A percentile compares a stretch with the other conserved stretches of the same genome.
phyloP scores from a whole-genome alignment of 1,284 basidiomycete species.

The Trichosporon faecale region DNA sequence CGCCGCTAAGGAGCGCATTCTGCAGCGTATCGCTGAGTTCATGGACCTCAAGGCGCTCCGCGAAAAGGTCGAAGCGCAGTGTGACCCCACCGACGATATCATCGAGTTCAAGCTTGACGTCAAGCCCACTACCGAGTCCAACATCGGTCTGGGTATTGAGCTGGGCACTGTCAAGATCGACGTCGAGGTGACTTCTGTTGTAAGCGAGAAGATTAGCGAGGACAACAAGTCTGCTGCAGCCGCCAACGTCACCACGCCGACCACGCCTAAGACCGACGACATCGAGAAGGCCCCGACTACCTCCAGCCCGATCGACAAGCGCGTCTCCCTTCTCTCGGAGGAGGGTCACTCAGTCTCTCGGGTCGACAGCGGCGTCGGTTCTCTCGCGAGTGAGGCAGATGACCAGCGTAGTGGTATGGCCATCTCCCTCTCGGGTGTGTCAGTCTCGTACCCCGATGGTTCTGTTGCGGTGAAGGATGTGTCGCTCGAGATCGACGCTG shows the following conservation, averaged over 20 bases:
- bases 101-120: neutral
- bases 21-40: neutral
- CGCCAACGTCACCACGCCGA: neutral
- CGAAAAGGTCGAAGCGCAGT: neutral
- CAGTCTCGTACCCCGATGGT: neutral
- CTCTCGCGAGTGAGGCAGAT: neutral
- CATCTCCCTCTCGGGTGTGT: neutral
- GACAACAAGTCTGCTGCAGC: neutral
- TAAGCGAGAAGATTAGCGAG: neutral
- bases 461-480: slow-evolving; percentile 51
- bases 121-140: neutral
- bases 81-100: neutral
- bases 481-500: slow-evolving; percentile 64
- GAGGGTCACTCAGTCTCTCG: neutral
- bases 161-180: neutral
- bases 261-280: neutral
- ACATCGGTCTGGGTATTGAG: neutral
- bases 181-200: neutral
- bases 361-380: neutral
- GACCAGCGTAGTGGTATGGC: neutral
- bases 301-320: neutral
- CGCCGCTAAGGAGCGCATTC: neutral
- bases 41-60: no score
- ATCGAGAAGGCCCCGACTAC: neutral
- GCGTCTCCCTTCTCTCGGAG: neutral